Percentiles rank a stretch among this genome's conserved stretches.
phyloP scores from a whole-genome alignment of 139 green algal genomes.

The Edaphochlamys debaryana region DNA sequence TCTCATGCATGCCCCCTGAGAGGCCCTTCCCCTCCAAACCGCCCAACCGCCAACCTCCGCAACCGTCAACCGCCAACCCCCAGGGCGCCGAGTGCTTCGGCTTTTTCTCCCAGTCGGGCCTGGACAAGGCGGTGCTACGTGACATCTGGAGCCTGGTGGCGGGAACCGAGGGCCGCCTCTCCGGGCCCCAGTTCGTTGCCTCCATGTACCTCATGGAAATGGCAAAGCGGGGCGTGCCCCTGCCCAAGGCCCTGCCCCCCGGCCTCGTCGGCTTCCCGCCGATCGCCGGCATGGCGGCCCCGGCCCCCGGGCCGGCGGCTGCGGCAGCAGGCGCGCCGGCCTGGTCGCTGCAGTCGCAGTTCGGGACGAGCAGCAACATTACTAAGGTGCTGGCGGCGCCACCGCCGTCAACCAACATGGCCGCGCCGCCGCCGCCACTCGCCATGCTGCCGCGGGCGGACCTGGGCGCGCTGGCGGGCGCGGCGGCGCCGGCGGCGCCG shows the following conservation, averaged over 20 bases:
- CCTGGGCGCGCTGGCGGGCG: neutral
- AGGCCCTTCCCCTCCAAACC: too few species aligned
- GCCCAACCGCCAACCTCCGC: too few species aligned
- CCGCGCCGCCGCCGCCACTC: conserved; percentile 23
- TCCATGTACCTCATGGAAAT: conserved; percentile 86
- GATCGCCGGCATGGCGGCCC: conserved; percentile 56
- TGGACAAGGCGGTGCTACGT: conserved; percentile 78
- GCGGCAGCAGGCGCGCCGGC: neutral
- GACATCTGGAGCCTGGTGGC: conserved; percentile 75
- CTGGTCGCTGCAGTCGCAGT: conserved; percentile 59
- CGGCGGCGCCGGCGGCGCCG: neutral
- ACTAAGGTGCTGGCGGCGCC: conserved; percentile 19
- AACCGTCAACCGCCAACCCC: too few species aligned
- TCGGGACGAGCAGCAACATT: conserved; percentile 40
- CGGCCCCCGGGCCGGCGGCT: neutral
- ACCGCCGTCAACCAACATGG: neutral
- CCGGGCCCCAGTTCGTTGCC: conserved; percentile 73
- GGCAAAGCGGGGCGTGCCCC: conserved; percentile 43
- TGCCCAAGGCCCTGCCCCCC: conserved; percentile 49
- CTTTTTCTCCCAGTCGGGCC: conserved; percentile 81
- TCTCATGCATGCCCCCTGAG: too few species aligned
- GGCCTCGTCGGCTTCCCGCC: conserved; percentile 54
- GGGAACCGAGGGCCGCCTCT: conserved; percentile 69
- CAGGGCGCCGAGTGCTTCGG: conserved; percentile 85
- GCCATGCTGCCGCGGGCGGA: conserved; percentile 5